Evolutionary conservation across 768 basidiomycete species (phyloP).

Genomic region (Serendipita vermifera): DNA sequence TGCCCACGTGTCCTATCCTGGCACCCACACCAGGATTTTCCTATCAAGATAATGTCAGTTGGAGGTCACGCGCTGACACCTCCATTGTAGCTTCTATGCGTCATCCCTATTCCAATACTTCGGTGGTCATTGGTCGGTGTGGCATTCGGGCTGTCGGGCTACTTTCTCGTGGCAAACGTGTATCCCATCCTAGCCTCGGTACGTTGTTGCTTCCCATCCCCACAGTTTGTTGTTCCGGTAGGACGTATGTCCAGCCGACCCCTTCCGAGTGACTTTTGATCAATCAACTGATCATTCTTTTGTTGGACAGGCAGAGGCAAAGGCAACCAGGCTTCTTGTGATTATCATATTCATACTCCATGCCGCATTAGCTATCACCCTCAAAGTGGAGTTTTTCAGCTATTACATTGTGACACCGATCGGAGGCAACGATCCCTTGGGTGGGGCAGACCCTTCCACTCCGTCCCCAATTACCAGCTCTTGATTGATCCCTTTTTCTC

Average conservation of each 20-base stretch:
- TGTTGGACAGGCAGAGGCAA: slow-evolving; percentile 60
- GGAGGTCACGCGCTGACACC: slow-evolving; percentile 14
- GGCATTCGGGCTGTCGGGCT: slow-evolving; percentile 71
- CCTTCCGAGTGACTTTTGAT: not conserved
- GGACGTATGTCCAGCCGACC: no score
- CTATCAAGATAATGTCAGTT: not conserved
- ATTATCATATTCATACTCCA: slow-evolving; percentile 64
- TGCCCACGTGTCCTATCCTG: no score
- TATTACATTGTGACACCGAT: slow-evolving; percentile 37
- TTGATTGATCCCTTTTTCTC: no score
- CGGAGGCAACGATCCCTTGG: slow-evolving; percentile 25
- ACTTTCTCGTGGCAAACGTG: slow-evolving; percentile 71
- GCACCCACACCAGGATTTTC: not conserved
- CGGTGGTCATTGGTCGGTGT: slow-evolving; percentile 68
- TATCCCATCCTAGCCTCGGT: slow-evolving; percentile 84
- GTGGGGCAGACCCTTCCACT: no score
- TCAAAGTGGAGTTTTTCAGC: slow-evolving; percentile 53
- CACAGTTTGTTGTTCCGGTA: no score
- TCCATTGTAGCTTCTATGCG: slow-evolving; percentile 57
- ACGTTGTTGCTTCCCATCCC: no score
- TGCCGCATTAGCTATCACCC: slow-evolving; percentile 63
- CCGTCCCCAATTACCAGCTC: no score
- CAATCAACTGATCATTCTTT: slow-evolving; percentile 3
- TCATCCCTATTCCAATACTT: slow-evolving; percentile 69
- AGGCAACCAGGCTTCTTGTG: slow-evolving; percentile 71